Evolutionary conservation across 352 stramenopile genomes (phyloP).

Genomic region (Pythium guiyangense): DNA sequence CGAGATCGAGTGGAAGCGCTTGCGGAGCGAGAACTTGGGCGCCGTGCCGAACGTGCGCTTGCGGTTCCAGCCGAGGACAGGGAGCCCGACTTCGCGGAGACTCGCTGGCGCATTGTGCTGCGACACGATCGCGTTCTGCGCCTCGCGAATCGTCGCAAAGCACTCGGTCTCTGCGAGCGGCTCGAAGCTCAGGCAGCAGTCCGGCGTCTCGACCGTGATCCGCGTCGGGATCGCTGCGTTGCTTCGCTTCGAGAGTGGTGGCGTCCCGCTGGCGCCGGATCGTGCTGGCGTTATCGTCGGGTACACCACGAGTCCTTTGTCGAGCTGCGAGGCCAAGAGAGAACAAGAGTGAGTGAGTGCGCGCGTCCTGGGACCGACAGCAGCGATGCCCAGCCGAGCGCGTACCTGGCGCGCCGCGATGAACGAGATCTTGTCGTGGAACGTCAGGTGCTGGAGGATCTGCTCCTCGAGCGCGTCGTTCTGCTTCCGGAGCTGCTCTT

Average conservation of each 20-base stretch:
- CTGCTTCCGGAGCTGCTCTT: constrained; percentile 21
- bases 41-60: constrained; percentile 21
- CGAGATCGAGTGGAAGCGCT: constrained; percentile 16
- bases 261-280: neutral
- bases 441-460: constrained; percentile 18
- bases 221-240: neutral
- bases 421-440: constrained; percentile 22
- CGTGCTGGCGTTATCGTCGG: neutral
- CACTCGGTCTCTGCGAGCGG: constrained; percentile 24
- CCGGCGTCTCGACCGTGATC: constrained; percentile 12
- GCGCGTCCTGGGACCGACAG: too few relatives aligned
- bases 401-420: constrained; percentile 15
- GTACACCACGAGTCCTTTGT: neutral
- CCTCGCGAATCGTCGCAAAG: constrained; percentile 9
- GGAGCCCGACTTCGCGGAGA: constrained; percentile 15
- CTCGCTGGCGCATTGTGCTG: constrained; percentile 2
- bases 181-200: constrained; percentile 19
- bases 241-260: neutral
- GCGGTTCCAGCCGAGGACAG: constrained; percentile 31
- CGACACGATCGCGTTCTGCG: constrained; percentile 17
- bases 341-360: neutral
- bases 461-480: constrained; percentile 22
- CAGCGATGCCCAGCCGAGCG: too few relatives aligned
- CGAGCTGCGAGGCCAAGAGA: too few relatives aligned
- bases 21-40: constrained; percentile 27